Conservation (phyloP, 2,329 filamentous ascomycete genomes). For the Microdochium trichocladiopsis region DNA sequence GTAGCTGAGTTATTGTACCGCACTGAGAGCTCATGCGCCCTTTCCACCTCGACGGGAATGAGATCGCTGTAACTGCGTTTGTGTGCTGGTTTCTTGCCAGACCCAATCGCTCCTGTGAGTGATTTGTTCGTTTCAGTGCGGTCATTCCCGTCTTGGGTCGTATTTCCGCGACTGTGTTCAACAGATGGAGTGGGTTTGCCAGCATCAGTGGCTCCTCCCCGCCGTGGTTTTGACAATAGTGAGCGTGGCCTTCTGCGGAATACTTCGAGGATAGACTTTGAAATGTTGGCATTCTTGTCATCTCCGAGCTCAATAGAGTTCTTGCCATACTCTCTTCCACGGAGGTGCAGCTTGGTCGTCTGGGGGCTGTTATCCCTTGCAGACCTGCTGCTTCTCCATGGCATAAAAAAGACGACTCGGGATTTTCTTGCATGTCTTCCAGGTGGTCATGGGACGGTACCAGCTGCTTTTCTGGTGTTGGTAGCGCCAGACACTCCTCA, state of each 20-base stretch:
- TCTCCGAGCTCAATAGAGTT: no score
- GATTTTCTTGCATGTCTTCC: no score
- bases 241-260: no score
- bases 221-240: no score
- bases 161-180: no score
- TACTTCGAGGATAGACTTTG: no score
- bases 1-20: slow-evolving; percentile 17
- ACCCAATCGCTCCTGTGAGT: neutral
- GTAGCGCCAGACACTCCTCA: no score
- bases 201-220: no score
- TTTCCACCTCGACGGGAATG: slow-evolving; percentile 25
- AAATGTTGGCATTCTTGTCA: no score
- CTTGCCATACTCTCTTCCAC: neutral
- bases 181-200: no score
- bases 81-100: neutral
- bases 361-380: neutral
- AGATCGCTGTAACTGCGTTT: slow-evolving; percentile 27
- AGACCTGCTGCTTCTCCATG: neutral
- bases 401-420: neutral
- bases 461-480: neutral
- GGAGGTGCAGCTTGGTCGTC: neutral
- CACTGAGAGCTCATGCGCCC: slow-evolving; percentile 17
- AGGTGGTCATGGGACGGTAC: no score
- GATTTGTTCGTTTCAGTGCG: neutral
- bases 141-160: neutral